phyloP scores from a whole-genome alignment of 148 eudicot species.

The Fagopyrum esculentum region DNA sequence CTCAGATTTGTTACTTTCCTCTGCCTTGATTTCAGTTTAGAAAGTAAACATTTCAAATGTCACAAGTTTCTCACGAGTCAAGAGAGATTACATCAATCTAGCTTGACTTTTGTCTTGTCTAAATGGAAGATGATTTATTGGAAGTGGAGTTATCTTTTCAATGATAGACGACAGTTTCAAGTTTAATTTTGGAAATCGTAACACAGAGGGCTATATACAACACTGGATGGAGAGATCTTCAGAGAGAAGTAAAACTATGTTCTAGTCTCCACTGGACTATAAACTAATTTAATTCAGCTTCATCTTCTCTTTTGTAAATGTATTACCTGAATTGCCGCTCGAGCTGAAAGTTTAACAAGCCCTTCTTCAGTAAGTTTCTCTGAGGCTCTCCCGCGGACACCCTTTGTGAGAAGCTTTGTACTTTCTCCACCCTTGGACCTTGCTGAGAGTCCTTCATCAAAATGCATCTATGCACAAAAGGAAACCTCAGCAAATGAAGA shows the following conservation, averaged over 20 bases:
- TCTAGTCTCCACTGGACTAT: neutral
- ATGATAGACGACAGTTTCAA: neutral
- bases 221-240: neutral
- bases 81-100: neutral
- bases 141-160: neutral
- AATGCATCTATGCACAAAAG: conserved; percentile 60
- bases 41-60: too few species aligned
- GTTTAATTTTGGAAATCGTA: neutral
- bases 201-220: neutral
- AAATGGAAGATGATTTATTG: neutral
- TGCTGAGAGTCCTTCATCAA: conserved; percentile 88
- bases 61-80: neutral
- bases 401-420: conserved; percentile 65
- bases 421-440: conserved; percentile 67
- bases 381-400: conserved; percentile 76
- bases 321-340: conserved; percentile 86
- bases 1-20: too few species aligned
- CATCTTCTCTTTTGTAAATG: neutral
- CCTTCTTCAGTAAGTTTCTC: conserved; percentile 97
- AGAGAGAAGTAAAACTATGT: neutral
- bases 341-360: conserved; percentile 83
- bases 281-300: neutral
- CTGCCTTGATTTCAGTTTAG: too few species aligned
- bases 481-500: conserved; percentile 11
- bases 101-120: neutral